Conservation (phyloP, 257 asterid species). For the Solanum habrochaites region DNA sequence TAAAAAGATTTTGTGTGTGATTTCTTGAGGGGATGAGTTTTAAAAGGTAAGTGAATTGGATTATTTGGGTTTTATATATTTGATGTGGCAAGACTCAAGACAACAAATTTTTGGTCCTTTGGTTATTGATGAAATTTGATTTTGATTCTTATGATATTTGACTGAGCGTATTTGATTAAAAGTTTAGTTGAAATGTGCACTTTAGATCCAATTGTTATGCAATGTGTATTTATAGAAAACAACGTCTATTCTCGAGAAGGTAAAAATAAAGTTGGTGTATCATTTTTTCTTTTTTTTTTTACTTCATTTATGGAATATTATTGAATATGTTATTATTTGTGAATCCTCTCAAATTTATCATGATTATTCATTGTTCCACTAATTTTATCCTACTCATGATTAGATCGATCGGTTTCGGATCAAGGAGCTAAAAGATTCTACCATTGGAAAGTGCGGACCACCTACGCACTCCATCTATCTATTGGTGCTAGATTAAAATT, state of each 20-base stretch:
- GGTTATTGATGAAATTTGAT: not conserved
- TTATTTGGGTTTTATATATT: slow-evolving; percentile 2
- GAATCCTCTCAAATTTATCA: not conserved
- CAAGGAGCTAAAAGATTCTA: not conserved
- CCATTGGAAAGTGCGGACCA: not conserved
- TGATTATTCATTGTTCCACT: not conserved
- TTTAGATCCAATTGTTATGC: not conserved
- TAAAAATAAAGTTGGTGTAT: not conserved
- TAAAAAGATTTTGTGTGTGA: slow-evolving; percentile 4
- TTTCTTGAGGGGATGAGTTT: not conserved
- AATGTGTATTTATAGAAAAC: not conserved
- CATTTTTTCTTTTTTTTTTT: not conserved
- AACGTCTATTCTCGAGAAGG: not conserved
- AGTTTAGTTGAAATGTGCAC: not conserved
- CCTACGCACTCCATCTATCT: not conserved
- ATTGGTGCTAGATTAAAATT: not conserved
- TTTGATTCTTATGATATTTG: not conserved
- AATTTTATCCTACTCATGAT: not conserved
- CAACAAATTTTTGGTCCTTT: not conserved
- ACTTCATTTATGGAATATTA: not conserved
- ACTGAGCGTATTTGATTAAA: not conserved
- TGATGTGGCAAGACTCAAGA: not conserved
- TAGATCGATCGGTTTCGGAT: not conserved
- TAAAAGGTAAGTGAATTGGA: slow-evolving; percentile 1
- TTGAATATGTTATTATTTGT: not conserved